Evolutionary conservation across 805 yeast genomes (phyloP).

Genomic region (Ogataea angusta): DNA sequence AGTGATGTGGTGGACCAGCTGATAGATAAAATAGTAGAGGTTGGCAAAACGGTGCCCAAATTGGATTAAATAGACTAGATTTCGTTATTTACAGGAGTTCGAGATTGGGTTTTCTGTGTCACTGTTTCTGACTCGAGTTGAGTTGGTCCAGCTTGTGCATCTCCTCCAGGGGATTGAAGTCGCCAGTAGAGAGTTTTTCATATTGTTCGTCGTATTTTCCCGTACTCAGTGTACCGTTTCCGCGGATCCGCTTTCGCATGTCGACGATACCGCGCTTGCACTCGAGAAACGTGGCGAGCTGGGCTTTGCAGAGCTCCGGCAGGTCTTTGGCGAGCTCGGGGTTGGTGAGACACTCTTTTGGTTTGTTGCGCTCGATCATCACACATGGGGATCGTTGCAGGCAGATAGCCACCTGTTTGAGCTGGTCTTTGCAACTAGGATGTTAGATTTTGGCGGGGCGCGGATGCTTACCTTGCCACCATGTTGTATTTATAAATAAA

Average conservation of each 20-base stretch:
- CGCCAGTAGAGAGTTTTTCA: slow-evolving; percentile 72
- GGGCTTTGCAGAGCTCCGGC: slow-evolving; percentile 86
- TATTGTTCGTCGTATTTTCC: slow-evolving; percentile 90
- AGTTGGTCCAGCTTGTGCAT: slow-evolving; percentile 64
- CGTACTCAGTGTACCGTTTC: slow-evolving; percentile 89
- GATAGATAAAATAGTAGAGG: slow-evolving; percentile 35
- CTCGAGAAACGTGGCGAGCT: slow-evolving; percentile 80
- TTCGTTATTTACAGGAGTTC: not conserved
- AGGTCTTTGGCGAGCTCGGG: slow-evolving; percentile 72
- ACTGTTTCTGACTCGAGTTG: slow-evolving; percentile 45
- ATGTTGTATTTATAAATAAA: slow-evolving; percentile 25
- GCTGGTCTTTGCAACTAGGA: slow-evolving; percentile 84
- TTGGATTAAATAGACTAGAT: not conserved
- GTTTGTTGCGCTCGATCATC: slow-evolving; percentile 81
- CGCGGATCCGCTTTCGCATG: slow-evolving; percentile 86
- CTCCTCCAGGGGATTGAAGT: slow-evolving; percentile 80
- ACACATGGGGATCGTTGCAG: slow-evolving; percentile 97
- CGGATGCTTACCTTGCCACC: slow-evolving; percentile 50
- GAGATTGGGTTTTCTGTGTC: not conserved
- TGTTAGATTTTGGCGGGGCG: slow-evolving; percentile 4
- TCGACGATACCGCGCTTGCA: slow-evolving; percentile 91
- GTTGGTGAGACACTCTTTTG: slow-evolving; percentile 79
- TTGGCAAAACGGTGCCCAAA: slow-evolving; percentile 28
- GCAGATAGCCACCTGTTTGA: slow-evolving; percentile 93
- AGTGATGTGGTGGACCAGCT: slow-evolving; percentile 44